Evolutionary conservation across 2,329 filamentous ascomycete genomes (phyloP).

Genomic region (Epichloe sylvatica): DNA sequence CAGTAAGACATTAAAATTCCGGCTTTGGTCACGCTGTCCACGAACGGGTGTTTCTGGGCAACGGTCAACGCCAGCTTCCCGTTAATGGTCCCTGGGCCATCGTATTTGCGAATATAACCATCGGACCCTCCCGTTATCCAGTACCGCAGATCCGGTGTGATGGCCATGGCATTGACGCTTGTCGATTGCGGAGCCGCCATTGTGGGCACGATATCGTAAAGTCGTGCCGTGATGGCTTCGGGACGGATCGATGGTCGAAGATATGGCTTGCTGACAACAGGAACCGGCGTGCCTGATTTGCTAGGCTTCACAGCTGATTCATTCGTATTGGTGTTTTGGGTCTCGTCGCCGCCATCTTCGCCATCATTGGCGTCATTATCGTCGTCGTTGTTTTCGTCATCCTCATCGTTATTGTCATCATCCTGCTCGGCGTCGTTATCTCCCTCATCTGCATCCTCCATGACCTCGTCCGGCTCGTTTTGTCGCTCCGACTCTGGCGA

Average conservation of each 20-base stretch:
- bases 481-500: constrained; percentile 21
- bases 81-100: constrained; percentile 89
- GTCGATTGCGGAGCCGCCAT: constrained; percentile 94
- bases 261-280: constrained; percentile 6
- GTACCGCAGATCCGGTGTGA: constrained; percentile 88
- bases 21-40: constrained; percentile 92
- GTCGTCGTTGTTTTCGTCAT: constrained; percentile 21
- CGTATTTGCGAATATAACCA: constrained; percentile 93
- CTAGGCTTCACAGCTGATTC: constrained; percentile 5
- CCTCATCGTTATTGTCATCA: constrained; percentile 23
- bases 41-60: constrained; percentile 89
- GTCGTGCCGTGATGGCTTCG: constrained; percentile 63
- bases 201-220: constrained; percentile 92
- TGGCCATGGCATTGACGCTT: constrained; percentile 82
- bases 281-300: constrained; percentile 18
- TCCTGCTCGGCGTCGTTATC: constrained; percentile 26
- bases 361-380: constrained; percentile 28
- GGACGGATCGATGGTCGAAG: constrained; percentile 51
- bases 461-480: constrained; percentile 41
- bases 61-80: constrained; percentile 88
- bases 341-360: constrained; percentile 22
- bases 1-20: constrained; percentile 92
- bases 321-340: constrained; percentile 12
- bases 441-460: constrained; percentile 35
- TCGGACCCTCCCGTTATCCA: constrained; percentile 90